Evolutionary conservation across 768 basidiomycete species (phyloP), one percentile per base, ranked within the genome.

Genomic region (Pholiota molesta): DNA sequence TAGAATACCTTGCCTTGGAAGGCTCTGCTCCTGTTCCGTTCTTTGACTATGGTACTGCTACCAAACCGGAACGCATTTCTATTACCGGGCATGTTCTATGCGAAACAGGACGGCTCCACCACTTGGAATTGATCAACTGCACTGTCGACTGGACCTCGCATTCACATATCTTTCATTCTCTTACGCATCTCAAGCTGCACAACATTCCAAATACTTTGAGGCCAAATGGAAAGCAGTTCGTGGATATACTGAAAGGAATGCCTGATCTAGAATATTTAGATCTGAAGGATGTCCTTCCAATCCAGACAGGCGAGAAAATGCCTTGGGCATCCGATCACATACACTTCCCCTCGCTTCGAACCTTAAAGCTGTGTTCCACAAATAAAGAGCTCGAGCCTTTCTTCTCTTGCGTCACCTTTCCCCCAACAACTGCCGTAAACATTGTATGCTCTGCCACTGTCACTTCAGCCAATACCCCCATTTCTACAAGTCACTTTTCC

Each of bases 171-270:
- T 67, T 83, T 23, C 57, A 56, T 45, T 71, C 72, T 53, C 72
- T 83, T 8, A 76, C 73, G n/a, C 69, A 72, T 52, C 71, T 83
- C 29, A 74, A 72, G 44, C 64, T 83, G 10, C 66, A 73, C 40
- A 60, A 74, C 57, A 65, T 76, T 8, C 58, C 71, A 19, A 13
- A 33, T 2, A 53, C 64, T 6, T 62, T 68, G 26, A 73, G 72
- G 31, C 77, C 77, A 9, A 56, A 69, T 17, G 65, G 69, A 52
- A 77, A 78, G 75, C 76, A 74, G 1, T n/a, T 35, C 35, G 45
- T 63, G 29, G 49, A 58, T 19, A 35, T 57, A 10, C 57, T 67
- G 1, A 55, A 60, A 47, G 3, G 16, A 59, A 40, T 58, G 56
- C n/a, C 45, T 59, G n/a, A 42, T 23, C 23, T 63, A 3, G 29